Conservation (phyloP, 83 land plant species). For the Diphasiastrum complanatum region DNA sequence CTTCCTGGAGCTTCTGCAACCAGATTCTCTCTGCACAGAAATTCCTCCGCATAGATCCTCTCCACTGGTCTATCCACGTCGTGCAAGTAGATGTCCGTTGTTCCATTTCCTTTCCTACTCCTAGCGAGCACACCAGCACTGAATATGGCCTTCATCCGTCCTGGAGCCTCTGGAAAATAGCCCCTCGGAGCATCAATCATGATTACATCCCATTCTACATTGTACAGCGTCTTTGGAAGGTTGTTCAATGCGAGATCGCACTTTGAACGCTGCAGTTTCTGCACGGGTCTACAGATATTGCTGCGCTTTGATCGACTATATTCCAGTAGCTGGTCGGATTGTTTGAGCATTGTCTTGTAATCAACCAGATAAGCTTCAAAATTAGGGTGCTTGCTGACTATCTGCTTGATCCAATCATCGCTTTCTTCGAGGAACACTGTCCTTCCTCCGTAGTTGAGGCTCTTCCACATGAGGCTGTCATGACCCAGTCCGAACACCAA, state of each 20-base stretch:
- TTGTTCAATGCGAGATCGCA: conserved; percentile 43
- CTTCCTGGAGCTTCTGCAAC: conserved; percentile 44
- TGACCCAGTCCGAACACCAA: conserved; percentile 9
- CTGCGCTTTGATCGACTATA: not conserved
- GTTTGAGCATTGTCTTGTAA: not conserved
- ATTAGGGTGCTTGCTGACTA: not conserved
- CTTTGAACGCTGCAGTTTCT: conserved; percentile 16
- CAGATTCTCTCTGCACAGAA: conserved; percentile 43
- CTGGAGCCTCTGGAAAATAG: conserved; percentile 51
- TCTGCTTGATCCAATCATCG: conserved; percentile 6
- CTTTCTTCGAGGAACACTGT: conserved; percentile 11
- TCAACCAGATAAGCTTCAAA: conserved; percentile 2
- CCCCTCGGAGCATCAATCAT: conserved; percentile 72
- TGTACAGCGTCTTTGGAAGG: conserved; percentile 47
- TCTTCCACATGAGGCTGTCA: conserved; percentile 14
- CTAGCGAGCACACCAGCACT: conserved; percentile 62
- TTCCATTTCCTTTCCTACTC: conserved; percentile 21
- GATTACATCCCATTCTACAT: conserved; percentile 55
- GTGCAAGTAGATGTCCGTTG: conserved; percentile 56
- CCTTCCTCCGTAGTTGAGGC: conserved; percentile 13
- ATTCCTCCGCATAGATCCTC: conserved; percentile 41
- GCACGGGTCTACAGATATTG: not conserved
- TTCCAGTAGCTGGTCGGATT: conserved; percentile 1
- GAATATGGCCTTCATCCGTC: conserved; percentile 58
- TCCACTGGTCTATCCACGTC: conserved; percentile 62